Evolutionary conservation across 768 basidiomycete genomes (phyloP).

Genomic region (Kwoniella shandongensis): DNA sequence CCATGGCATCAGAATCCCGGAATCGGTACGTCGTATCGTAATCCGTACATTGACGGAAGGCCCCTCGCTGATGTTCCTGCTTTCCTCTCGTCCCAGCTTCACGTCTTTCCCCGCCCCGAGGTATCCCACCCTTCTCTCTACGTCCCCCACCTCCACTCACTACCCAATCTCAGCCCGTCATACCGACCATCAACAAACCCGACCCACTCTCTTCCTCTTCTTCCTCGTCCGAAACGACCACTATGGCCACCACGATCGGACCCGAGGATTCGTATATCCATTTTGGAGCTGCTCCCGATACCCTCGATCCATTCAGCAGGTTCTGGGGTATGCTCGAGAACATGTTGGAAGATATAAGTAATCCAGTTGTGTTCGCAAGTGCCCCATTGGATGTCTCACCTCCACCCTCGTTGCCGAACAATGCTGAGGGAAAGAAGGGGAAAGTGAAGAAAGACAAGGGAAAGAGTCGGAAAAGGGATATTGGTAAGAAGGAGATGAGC

Average conservation of each 20-base stretch:
- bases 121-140: conserved; percentile 34
- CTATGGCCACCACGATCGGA: neutral
- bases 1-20: no score
- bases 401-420: neutral
- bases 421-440: conserved; percentile 6
- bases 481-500: conserved; percentile 14
- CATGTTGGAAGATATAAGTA: conserved; percentile 46
- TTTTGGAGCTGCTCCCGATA: conserved; percentile 35
- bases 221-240: conserved; percentile 25
- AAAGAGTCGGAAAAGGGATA: conserved; percentile 12
- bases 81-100: conserved; percentile 4
- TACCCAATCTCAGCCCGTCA: neutral
- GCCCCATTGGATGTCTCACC: conserved; percentile 29
- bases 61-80: neutral
- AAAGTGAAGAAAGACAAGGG: conserved; percentile 10
- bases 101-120: conserved; percentile 9
- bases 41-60: neutral
- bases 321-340: conserved; percentile 53
- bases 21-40: no score
- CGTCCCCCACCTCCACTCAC: conserved; percentile 21
- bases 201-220: conserved; percentile 32
- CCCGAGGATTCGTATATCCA: conserved; percentile 31
- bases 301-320: conserved; percentile 48
- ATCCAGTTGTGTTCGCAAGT: conserved; percentile 49
- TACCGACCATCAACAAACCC: neutral